phyloP scores from a whole-genome alignment of 305 asterid species.

The Ilex paraguariensis region DNA sequence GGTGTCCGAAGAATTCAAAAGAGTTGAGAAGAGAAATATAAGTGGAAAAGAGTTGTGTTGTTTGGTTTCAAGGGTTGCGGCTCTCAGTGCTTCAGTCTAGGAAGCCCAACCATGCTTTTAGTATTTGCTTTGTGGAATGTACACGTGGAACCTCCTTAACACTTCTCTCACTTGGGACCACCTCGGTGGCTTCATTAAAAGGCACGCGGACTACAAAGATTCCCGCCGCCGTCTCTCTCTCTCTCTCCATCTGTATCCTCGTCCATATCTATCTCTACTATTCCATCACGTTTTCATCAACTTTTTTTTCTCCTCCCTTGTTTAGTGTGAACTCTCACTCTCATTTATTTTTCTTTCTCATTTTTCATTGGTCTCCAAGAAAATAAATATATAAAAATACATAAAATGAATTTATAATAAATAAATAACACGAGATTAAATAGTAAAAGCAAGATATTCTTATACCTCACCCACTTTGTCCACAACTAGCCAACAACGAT shows the following conservation, averaged over 20 bases:
- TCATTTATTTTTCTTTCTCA: too few species aligned
- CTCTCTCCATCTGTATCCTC: neutral
- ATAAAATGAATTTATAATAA: too few species aligned
- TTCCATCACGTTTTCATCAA: constrained; percentile 18
- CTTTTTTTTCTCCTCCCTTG: neutral
- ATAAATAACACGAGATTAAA: too few species aligned
- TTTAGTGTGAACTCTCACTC: too few species aligned
- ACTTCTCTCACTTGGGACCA: constrained; percentile 21
- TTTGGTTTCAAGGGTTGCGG: constrained; percentile 5
- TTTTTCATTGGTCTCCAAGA: too few species aligned
- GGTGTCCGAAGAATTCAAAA: too few species aligned
- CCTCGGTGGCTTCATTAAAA: constrained; percentile 26
- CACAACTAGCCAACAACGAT: too few species aligned
- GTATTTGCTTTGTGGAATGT: constrained; percentile 3
- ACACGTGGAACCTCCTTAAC: constrained; percentile 31
- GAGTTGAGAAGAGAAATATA: neutral
- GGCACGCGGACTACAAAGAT: constrained; percentile 19
- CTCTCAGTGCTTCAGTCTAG: constrained; percentile 9
- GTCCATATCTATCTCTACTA: neutral
- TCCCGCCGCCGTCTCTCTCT: constrained; percentile 29
- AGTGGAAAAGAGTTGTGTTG: neutral
- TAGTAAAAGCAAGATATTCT: too few species aligned
- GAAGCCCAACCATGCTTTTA: constrained; percentile 1
- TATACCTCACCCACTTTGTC: too few species aligned
- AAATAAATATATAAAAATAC: too few species aligned